phyloP scores from a whole-genome alignment of 2,329 filamentous ascomycete genomes.

The Ceratocystis harringtonii region DNA sequence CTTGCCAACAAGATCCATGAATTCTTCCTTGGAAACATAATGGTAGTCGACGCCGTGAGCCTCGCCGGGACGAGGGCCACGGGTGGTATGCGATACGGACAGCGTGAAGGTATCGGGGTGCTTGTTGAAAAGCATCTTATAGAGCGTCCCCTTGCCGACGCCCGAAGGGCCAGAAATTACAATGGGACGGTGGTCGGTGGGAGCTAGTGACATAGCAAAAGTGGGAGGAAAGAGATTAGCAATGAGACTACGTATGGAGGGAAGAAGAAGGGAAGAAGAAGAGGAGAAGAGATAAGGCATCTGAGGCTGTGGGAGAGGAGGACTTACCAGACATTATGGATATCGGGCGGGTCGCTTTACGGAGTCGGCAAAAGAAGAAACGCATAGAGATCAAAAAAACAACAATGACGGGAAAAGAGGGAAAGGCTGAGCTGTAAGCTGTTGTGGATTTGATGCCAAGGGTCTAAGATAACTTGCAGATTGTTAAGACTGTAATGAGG shows the following conservation, averaged over 20 bases:
- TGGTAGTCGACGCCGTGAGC: conserved; percentile 66
- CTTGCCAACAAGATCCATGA: conserved; percentile 50
- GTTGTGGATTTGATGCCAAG: neutral
- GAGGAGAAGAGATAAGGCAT: neutral
- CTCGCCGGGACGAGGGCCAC: conserved; percentile 60
- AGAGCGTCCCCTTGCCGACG: conserved; percentile 68
- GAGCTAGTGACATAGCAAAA: conserved; percentile 16
- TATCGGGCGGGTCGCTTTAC: conserved; percentile 9
- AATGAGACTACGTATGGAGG: neutral
- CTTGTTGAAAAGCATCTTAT: conserved; percentile 50
- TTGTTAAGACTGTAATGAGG: neutral
- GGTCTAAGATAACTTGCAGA: neutral
- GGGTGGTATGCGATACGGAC: conserved; percentile 63
- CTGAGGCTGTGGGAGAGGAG: neutral
- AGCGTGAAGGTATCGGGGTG: conserved; percentile 38
- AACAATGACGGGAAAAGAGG: neutral
- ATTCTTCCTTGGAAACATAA: conserved; percentile 53
- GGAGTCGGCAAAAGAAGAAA: conserved; percentile 8
- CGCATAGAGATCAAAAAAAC: conserved; percentile 6
- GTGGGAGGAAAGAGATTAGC: conserved; percentile 17
- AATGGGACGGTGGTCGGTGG: conserved; percentile 46
- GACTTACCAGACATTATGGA: conserved; percentile 15
- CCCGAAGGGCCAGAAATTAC: conserved; percentile 70
- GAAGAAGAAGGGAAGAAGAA: neutral
- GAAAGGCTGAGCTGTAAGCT: neutral